A percentile compares a stretch with the other conserved stretches of the same genome.
Conservation (phyloP, 345 rosid genomes). For the Cardamine occulta region DNA sequence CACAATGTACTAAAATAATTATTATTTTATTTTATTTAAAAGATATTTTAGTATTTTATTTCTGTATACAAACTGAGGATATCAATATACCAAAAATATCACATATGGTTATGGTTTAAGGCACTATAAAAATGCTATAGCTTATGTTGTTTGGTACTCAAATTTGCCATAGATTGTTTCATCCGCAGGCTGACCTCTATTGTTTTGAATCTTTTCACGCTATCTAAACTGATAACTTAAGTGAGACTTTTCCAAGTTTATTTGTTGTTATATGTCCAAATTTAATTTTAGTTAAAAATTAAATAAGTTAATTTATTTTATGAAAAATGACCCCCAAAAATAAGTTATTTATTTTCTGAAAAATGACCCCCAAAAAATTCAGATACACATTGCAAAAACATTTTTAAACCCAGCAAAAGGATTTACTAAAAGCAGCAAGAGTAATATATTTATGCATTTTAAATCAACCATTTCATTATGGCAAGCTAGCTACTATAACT, state of each 20-base stretch:
- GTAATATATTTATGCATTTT: not conserved
- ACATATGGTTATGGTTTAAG: constrained; percentile 4
- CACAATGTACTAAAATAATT: constrained; percentile 25
- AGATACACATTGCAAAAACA: not conserved
- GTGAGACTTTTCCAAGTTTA: not conserved
- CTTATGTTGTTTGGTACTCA: constrained; percentile 27
- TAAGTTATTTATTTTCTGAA: constrained; percentile 16
- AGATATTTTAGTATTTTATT: constrained; percentile 3
- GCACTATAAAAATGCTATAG: constrained; percentile 17
- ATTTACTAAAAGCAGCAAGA: not conserved
- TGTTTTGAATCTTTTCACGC: not conserved
- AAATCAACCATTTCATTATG: not conserved
- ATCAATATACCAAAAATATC: constrained; percentile 14
- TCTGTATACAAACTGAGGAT: constrained; percentile 18
- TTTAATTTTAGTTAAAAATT: not conserved
- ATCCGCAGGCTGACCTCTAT: not conserved
- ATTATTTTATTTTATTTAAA: constrained; percentile 15
- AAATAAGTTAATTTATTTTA: constrained; percentile 2
- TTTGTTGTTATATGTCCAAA: constrained; percentile 5
- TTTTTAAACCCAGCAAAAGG: not conserved
- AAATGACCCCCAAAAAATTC: not conserved
- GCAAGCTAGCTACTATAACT: not conserved
- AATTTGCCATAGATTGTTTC: constrained; percentile 16
- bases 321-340: constrained; percentile 10
- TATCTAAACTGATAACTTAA: not conserved